Evolutionary conservation across 2,329 filamentous ascomycete genomes (phyloP), one percentile per base, ranked within the genome.

Genomic region (Coniochaeta sp.): DNA sequence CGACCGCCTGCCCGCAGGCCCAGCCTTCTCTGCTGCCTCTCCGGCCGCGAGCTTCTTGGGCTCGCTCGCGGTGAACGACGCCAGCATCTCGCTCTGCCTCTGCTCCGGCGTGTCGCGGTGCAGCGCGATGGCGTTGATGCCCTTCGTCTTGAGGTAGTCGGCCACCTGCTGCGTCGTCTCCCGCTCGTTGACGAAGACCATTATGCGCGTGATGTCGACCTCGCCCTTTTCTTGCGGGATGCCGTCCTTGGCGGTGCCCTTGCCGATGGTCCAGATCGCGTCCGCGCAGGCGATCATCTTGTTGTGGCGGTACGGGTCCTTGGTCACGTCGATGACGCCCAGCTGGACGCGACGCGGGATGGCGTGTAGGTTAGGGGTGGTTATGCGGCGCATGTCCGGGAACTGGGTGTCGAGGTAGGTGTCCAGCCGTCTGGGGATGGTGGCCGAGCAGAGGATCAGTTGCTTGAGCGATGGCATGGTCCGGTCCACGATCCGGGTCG

Each of bases 101-200:
- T 88, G 83, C 66, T 93, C 89, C 19, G 86, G 82, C 0, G 90
- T 91, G 72, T 99, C 95, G 58, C 95, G 84, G 68, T 91, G 91
- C 59, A 99, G 81, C 0, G 93, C 90, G 16, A 90, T 79, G 6
- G 93, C 93, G 66, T 96, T 89, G 67, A 99, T 92, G 59, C 93
- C 93, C 77, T 97, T 97, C 57, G 84, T 84, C 14, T 79, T 77
- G 0, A 99, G 85, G 71, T 90, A 99, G 1, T 87, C 77, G 14
- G 93, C 88, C 0, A 99, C 81, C 69, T 93, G 86, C 60, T 89
- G 83, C 0, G 93, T 91, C 70, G 90, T 91, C 70, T 96, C 92
- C 38, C 95, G 89, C 79, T 98, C 92, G 73, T 98, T 98, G 72
- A 98, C 93, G 69, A 98, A 98, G 3, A 98, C 92, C 60, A 98